Evolutionary conservation across 2,329 filamentous ascomycete species (phyloP), one percentile per base, ranked within the genome.

Genomic region (Drechslerella dactyloides): DNA sequence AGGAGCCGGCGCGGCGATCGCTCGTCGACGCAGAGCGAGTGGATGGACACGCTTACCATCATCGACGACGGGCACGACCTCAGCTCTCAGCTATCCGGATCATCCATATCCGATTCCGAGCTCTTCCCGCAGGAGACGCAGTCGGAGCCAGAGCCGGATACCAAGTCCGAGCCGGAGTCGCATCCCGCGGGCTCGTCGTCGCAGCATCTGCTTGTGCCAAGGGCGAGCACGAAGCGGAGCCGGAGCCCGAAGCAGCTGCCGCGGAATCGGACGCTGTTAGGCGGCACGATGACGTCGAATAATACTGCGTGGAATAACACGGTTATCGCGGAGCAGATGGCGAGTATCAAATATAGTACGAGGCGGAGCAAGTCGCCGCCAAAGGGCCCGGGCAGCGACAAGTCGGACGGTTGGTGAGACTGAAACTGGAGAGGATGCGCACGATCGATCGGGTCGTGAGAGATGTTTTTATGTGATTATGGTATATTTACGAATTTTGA

Each of bases 41-140:
- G 66, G 66, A 35, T 70, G 15, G 66, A 70, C 50, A 70, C 66
- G 7, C 50, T 70, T 6, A 70, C 66, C 21, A 53, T 70, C 50
- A 56, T 64, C 10, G 66, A 64, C 37, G 66, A 70, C 44, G 52
- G 37, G 15, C 7, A 50, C 52, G 46, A 51, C 13, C 48, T 59
- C 1, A 64, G 58, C 21, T 10, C 57, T 46, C 27, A 23, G 19
- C 4, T 17, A 37, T 17, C 27, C 27, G 10, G 27, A 4, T 3
- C 3, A 8, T 33, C 27, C 27, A 33, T 33, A 8, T 33, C 27
- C 8, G 27, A 33, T 23, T 21, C 27, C 44, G 17, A 24, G 17
- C 27, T 19, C 24, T 3, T 11, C n/a, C 11, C 44, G 42, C 37
- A 17, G 4, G 11, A n/a, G 30, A n/a, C 24, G 23, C 17, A 42